Evolutionary conservation across 805 yeast species (phyloP).

Genomic region (Saccharomyces paradoxus): DNA sequence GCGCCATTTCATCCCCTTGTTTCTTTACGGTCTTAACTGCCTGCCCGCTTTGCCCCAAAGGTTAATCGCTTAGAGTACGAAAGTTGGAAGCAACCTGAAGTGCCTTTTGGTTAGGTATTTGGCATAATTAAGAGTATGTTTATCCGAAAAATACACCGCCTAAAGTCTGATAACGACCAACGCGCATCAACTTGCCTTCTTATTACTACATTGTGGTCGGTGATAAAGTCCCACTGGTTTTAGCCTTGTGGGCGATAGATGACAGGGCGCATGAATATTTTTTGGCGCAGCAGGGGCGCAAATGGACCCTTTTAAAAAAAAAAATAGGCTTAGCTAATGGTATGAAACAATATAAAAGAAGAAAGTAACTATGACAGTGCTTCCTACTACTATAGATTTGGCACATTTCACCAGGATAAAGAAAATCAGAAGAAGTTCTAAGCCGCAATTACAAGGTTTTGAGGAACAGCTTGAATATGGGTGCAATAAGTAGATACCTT

Average conservation of each 20-base stretch:
- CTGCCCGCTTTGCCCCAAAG: background rate
- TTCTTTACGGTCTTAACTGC: background rate
- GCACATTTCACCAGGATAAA: background rate
- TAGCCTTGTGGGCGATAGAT: background rate
- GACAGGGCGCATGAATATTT: background rate
- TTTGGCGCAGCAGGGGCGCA: background rate
- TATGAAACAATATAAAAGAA: no score
- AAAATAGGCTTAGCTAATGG: background rate
- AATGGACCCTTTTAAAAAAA: background rate
- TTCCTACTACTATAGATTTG: background rate
- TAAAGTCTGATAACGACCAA: no score
- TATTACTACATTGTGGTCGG: background rate
- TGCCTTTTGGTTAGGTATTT: background rate
- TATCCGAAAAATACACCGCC: no score
- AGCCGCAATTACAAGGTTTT: background rate
- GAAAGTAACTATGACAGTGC: background rate
- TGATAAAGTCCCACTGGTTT: background rate
- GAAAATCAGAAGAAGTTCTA: background rate
- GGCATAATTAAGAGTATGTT: no score
- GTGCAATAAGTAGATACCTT: background rate
- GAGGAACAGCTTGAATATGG: background rate
- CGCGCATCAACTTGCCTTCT: no score
- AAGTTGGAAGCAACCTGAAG: background rate
- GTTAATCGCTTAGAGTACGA: background rate
- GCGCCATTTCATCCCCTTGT: background rate